Evolutionary conservation across 371 early-diverging fungal species (phyloP), one percentile per base, ranked within the genome.

Genomic region (Mortierella sp.): DNA sequence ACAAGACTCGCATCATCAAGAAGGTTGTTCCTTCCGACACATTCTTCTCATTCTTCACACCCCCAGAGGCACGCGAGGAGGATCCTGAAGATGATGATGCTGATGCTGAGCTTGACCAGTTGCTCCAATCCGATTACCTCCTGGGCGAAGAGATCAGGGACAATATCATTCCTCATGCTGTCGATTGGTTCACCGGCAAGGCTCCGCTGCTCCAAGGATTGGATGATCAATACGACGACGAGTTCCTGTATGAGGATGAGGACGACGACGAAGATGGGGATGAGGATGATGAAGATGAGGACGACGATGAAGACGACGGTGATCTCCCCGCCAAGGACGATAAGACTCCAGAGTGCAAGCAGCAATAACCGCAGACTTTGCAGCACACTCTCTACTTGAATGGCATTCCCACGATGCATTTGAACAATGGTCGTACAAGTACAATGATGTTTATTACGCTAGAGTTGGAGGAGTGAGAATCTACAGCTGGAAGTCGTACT

Each of bases 171-270:
- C 97, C 99, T 60, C 90, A 90, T 72, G 99, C 99, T 61, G 83
- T 98, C 57, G 95, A 96, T 82, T 98, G 96, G 93, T 98, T 97
- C 86, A 98, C 98, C 19, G 99, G 99, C 72, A 92, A 94, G 83
- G 98, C 98, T 47, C 86, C 96, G 43, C 88, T 90, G 60, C 91
- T 88, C 78, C 90, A 88, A 65, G 92, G 90, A 58, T 82, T 86
- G 52, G 85, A 80, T 14, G 88, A 85, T 50, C 89, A 90, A 48
- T 91, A 88, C 54, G 86, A 88, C 48, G 92, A 88, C 48, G 93
- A 88, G 17, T 64, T 71, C 14, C 63, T 53, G 21, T 84, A 80
- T 47, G 81, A 78, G 40, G 72, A 73, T 63, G 82, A 84, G 54
- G 85, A 86, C 57, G 86, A 85, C 51, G 88, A 88, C 21, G 87